phyloP scores from a whole-genome alignment of 805 yeast genomes.

The Kluyveromyces lactis region DNA sequence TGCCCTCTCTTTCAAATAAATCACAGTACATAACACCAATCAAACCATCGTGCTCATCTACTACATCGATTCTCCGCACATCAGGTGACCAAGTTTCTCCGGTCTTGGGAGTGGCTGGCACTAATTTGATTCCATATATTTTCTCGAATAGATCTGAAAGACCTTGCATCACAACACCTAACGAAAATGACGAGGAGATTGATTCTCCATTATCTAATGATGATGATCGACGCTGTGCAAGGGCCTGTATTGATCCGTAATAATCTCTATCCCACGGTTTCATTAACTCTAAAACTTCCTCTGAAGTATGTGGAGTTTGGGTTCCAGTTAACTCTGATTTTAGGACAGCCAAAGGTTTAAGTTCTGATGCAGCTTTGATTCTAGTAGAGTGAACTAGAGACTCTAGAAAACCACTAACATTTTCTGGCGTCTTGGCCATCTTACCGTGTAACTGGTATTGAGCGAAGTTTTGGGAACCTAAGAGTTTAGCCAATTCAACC shows the following conservation, averaged over 20 bases:
- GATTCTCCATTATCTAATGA: slow-evolving; percentile 31
- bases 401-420: slow-evolving; percentile 61
- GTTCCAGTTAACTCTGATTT: slow-evolving; percentile 22
- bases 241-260: slow-evolving; percentile 30
- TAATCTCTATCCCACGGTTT: slow-evolving; percentile 94
- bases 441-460: slow-evolving; percentile 81
- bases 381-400: slow-evolving; percentile 46
- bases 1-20: slow-evolving; percentile 67
- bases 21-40: slow-evolving; percentile 86
- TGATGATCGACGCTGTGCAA: slow-evolving; percentile 25
- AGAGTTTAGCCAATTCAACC: slow-evolving; percentile 58
- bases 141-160: slow-evolving; percentile 58
- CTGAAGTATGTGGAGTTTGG: slow-evolving; percentile 23
- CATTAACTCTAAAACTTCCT: slow-evolving; percentile 38
- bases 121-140: slow-evolving; percentile 70
- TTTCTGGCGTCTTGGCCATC: slow-evolving; percentile 76
- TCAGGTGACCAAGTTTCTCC: slow-evolving; percentile 90
- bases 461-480: slow-evolving; percentile 64
- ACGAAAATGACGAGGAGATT: slow-evolving; percentile 66
- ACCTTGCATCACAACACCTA: slow-evolving; percentile 83
- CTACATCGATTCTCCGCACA: slow-evolving; percentile 74
- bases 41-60: slow-evolving; percentile 51
- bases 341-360: slow-evolving; percentile 38
- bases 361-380: slow-evolving; percentile 52
- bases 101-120: slow-evolving; percentile 48